Evolutionary conservation across 768 basidiomycete species (phyloP).

Genomic region (Wakefieldia striispora): DNA sequence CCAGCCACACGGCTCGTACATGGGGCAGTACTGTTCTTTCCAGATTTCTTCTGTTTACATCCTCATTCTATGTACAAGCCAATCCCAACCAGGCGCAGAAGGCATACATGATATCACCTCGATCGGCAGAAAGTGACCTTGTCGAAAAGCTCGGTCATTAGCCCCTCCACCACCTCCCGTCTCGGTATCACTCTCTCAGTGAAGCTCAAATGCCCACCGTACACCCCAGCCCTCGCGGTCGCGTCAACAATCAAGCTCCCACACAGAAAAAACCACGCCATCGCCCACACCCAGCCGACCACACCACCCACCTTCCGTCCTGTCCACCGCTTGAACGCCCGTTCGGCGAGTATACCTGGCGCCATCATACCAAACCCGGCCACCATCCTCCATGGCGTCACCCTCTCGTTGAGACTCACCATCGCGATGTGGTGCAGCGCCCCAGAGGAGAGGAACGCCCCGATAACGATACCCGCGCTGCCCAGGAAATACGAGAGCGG

Average conservation of each 20-base stretch:
- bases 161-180: slow-evolving; percentile 2
- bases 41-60: no score
- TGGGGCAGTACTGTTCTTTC: no score
- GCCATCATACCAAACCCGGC: slow-evolving; percentile 57
- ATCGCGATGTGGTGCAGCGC: slow-evolving; percentile 52
- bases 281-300: slow-evolving; percentile 34
- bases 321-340: slow-evolving; percentile 16
- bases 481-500: slow-evolving; percentile 40
- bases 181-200: neutral
- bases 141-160: neutral
- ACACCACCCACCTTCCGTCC: slow-evolving; percentile 28
- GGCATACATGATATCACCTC: no score
- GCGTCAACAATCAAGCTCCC: slow-evolving; percentile 23
- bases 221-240: slow-evolving; percentile 13
- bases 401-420: slow-evolving; percentile 53
- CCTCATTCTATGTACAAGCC: no score
- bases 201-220: neutral
- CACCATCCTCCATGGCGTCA: slow-evolving; percentile 39
- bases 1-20: no score
- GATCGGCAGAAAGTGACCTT: neutral
- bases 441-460: slow-evolving; percentile 55
- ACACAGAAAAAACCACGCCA: slow-evolving; percentile 22
- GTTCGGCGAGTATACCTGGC: slow-evolving; percentile 47
- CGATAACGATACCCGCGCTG: slow-evolving; percentile 46
- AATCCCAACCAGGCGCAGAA: no score